phyloP scores from a whole-genome alignment of 2,329 filamentous ascomycete genomes.

The Colletotrichum shisoi region DNA sequence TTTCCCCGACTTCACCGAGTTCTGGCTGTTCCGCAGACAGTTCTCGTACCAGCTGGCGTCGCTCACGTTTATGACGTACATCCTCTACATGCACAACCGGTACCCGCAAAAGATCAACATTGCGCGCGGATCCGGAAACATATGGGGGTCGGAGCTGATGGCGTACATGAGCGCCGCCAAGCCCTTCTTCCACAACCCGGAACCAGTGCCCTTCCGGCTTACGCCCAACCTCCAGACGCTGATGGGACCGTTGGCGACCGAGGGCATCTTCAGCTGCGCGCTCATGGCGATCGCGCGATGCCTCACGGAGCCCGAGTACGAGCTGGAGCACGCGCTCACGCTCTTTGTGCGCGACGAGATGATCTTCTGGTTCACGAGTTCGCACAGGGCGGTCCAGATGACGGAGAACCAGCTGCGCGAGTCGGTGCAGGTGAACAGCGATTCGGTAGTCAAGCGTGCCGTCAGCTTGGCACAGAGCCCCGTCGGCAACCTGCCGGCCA shows the following conservation, averaged over 20 bases:
- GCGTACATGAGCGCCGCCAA: constrained; percentile 85
- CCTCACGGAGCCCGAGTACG: constrained; percentile 85
- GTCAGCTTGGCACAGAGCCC: constrained; percentile 81
- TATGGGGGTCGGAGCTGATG: constrained; percentile 96
- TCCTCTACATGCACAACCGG: constrained; percentile 95
- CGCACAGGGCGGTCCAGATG: constrained; percentile 67
- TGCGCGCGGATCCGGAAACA: constrained; percentile 83
- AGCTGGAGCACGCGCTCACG: constrained; percentile 93
- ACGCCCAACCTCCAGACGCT: constrained; percentile 95
- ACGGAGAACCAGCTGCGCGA: constrained; percentile 75
- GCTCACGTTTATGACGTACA: constrained; percentile 97
- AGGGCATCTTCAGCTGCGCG: constrained; percentile 93
- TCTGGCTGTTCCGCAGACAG: constrained; percentile 97
- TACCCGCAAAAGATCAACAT: constrained; percentile 97
- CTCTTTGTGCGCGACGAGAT: constrained; percentile 98
- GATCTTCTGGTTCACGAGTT: constrained; percentile 92
- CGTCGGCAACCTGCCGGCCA: constrained; percentile 84
- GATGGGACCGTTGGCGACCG: constrained; percentile 93
- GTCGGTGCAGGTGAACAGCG: constrained; percentile 83
- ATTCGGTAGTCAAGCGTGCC: constrained; percentile 90
- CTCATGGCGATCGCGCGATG: constrained; percentile 97
- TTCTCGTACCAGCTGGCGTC: constrained; percentile 96
- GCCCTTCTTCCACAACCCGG: constrained; percentile 91
- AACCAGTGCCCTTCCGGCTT: constrained; percentile 95
- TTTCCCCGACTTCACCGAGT: constrained; percentile 89